Base-by-base conservation (phyloP, 441 rosid genomes). In the Geranium incanum region DNA sequence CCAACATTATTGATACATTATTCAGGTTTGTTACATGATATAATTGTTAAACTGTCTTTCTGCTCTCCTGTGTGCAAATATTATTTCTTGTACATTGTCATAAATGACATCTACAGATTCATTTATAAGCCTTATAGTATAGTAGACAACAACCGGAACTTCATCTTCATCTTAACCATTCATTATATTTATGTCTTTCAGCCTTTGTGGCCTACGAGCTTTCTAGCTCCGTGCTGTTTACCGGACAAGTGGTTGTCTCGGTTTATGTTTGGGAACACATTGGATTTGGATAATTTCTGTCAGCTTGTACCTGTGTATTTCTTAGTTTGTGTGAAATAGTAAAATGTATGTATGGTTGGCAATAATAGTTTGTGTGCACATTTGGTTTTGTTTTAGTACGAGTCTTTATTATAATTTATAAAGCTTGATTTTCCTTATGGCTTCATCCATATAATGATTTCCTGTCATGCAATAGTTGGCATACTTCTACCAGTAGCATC, bases 1-100 rank as follows among this genome's bases (percentile, higher is more conserved):
- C 99, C 98, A 36, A 83, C 90, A 4, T 82, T 95, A 81, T 81
- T 87, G 82, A 85, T 95, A 75, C 96, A 95, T 72, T 95, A 90
- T 83, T 91, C 98, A 69, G 99, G 99, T 95, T 80, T 37, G 62
- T 19, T 65, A 57, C 63, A 57, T 57, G 28, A 57, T 57, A 8
- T 60, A 21, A 21, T 60, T 19, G 28, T 60, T n/a, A n/a, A 0
- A 60, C 21, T 60, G 9, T 21, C 1, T 60, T 19, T 60, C 33
- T 60, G 9, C 65, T 21, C 36, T 60, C 28, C n/a, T 60, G 65
- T 19, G 36, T 15, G 21, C 11, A 7, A 1, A 19, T 60, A 59
- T 59, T 59, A 19, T 60, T 60, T 36, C 37, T 36, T 36, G 62
- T 57, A 28, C 36, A 36, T 67, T 18, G 63, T 67, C 8, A 15